phyloP scores from a whole-genome alignment of 2,329 filamentous ascomycete species.

The Aspergillus pseudoviridinutans region DNA sequence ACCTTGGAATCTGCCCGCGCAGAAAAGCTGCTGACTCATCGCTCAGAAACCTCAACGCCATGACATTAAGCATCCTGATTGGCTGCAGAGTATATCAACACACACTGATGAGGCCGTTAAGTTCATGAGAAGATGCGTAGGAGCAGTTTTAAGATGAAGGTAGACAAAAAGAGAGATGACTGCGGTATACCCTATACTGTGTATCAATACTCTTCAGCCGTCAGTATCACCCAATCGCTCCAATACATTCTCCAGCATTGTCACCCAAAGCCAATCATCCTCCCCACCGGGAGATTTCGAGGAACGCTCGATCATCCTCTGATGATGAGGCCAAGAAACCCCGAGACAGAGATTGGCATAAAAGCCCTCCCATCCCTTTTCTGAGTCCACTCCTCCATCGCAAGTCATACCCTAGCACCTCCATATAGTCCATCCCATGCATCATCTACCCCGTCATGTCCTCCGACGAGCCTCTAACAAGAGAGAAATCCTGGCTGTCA shows the following conservation, averaged over 20 bases:
- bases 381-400: no score
- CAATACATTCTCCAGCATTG: neutral
- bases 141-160: neutral
- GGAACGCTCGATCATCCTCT: neutral
- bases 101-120: no score
- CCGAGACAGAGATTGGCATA: neutral
- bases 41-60: neutral
- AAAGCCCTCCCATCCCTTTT: neutral
- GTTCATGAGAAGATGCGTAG: neutral
- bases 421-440: neutral
- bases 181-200: neutral
- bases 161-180: neutral
- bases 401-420: no score
- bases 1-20: constrained; percentile 12
- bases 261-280: neutral
- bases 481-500: constrained; percentile 19
- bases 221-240: neutral
- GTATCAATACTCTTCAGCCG: no score
- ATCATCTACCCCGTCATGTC: constrained; percentile 15
- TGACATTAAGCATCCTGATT: constrained; percentile 1
- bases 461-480: constrained; percentile 20
- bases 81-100: no score
- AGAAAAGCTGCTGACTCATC: constrained; percentile 9
- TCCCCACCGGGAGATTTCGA: neutral
- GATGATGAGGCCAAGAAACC: neutral